A percentile compares a stretch with the other conserved stretches of the same genome.
Evolutionary conservation across 768 basidiomycete species (phyloP).

Genomic region (Tricholoma saponaceum): DNA sequence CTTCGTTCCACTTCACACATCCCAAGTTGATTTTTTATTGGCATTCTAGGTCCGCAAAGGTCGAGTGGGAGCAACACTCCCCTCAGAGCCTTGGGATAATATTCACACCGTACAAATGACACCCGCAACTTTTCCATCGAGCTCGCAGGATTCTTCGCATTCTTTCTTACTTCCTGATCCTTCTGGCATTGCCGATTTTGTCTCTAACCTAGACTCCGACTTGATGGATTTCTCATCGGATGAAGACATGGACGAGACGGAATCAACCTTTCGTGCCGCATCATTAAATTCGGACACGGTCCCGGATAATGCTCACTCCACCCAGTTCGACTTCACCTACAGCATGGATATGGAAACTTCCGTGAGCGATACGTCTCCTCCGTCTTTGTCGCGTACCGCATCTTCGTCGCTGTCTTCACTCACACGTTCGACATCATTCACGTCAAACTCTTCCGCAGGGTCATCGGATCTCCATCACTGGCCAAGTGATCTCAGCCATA

Average conservation of each 20-base stretch:
- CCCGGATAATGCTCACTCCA: background rate
- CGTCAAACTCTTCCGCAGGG: slow-evolving; percentile 29
- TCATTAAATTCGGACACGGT: background rate
- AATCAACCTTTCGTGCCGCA: background rate
- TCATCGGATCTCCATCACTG: slow-evolving; percentile 21
- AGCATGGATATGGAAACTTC: slow-evolving; percentile 15
- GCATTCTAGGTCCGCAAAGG: slow-evolving; percentile 43
- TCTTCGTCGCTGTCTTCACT: slow-evolving; percentile 30
- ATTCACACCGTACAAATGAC: slow-evolving; percentile 17
- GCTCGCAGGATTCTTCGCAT: slow-evolving; percentile 8
- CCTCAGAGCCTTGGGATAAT: slow-evolving; percentile 53
- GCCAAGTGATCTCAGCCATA: slow-evolving; percentile 11
- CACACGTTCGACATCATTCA: slow-evolving; percentile 39
- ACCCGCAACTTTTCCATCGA: slow-evolving; percentile 8
- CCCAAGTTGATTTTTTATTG: background rate
- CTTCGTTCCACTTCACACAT: background rate
- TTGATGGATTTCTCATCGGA: slow-evolving; percentile 18
- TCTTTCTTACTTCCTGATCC: slow-evolving; percentile 7
- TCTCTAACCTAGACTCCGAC: slow-evolving; percentile 14
- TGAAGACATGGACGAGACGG: slow-evolving; percentile 10
- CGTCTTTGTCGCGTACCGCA: slow-evolving; percentile 26
- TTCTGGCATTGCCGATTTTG: slow-evolving; percentile 11
- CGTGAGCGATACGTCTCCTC: slow-evolving; percentile 17
- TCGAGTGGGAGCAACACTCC: slow-evolving; percentile 46
- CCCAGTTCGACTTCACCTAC: slow-evolving; percentile 8